A percentile compares a stretch with the other conserved stretches of the same genome.
phyloP scores from a whole-genome alignment of 768 basidiomycete genomes.

The Podaxis carcinomalis region DNA sequence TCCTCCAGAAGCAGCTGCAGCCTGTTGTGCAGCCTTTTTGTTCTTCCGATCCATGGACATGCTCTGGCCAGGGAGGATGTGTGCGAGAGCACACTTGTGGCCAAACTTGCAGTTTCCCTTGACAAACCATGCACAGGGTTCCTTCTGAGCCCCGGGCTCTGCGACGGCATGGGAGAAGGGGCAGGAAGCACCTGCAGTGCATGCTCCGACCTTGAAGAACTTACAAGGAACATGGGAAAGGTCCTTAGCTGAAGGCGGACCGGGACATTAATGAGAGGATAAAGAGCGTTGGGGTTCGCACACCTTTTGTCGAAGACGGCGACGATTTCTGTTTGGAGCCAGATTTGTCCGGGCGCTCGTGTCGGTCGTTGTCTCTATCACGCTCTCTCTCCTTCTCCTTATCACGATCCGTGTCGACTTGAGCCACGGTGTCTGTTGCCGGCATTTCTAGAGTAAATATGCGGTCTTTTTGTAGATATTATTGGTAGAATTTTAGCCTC shows the following conservation, averaged over 20 bases:
- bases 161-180: constrained; percentile 84
- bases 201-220: constrained; percentile 92
- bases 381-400: constrained; percentile 23
- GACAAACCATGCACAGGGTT: constrained; percentile 84
- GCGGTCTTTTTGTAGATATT: neutral
- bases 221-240: constrained; percentile 97
- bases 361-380: constrained; percentile 19
- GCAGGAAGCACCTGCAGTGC: constrained; percentile 90
- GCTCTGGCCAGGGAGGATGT: constrained; percentile 89
- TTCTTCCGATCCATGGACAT: constrained; percentile 98
- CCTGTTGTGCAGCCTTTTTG: constrained; percentile 80
- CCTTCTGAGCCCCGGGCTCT: constrained; percentile 78
- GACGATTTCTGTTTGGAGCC: constrained; percentile 25
- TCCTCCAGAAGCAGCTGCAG: constrained; percentile 40
- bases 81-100: constrained; percentile 88
- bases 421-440: constrained; percentile 14
- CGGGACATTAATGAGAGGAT: neutral
- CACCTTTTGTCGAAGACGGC: constrained; percentile 25
- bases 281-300: neutral
- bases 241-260: constrained; percentile 60
- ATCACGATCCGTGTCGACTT: constrained; percentile 24
- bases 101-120: constrained; percentile 82
- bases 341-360: constrained; percentile 19
- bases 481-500: neutral
- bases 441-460: constrained; percentile 19